These are phyloP conservation scores for Bisporella sp. DNA, from an alignment of 2,329 filamentous ascomycete species.

Conservation along the genomic window DNA sequence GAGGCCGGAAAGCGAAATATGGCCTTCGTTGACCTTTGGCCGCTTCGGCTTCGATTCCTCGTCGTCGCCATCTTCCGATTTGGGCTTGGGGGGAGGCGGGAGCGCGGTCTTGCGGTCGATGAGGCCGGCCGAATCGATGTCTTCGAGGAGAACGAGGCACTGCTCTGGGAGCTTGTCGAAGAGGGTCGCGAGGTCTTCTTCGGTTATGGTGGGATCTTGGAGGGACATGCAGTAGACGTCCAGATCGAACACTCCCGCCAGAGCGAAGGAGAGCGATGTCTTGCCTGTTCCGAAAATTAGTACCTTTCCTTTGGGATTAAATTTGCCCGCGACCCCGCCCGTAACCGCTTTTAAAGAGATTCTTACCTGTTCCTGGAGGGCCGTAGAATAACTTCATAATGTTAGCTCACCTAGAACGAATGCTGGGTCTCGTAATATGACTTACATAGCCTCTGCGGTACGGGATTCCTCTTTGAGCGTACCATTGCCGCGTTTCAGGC, in stretches of 20 bases:
- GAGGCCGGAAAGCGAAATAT: slow-evolving; percentile 64
- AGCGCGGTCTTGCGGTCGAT: too few relatives aligned
- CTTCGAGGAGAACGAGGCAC: slow-evolving; percentile 47
- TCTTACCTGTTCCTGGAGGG: slow-evolving; percentile 71
- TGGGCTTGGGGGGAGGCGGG: too few relatives aligned
- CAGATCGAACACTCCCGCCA: slow-evolving; percentile 59
- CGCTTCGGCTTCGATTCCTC: slow-evolving; percentile 20
- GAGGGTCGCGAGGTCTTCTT: slow-evolving; percentile 39
- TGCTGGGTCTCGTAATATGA: background rate
- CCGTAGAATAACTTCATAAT: slow-evolving; percentile 54
- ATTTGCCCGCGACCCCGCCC: too few relatives aligned
- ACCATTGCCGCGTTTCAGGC: slow-evolving; percentile 71
- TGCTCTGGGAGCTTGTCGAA: slow-evolving; percentile 42
- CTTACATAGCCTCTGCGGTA: slow-evolving; percentile 60
- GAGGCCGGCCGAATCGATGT: slow-evolving; percentile 39
- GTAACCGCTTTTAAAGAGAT: slow-evolving; percentile 51
- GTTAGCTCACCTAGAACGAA: background rate
- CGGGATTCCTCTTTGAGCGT: slow-evolving; percentile 65
- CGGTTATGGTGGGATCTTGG: slow-evolving; percentile 42
- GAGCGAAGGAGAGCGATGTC: slow-evolving; percentile 88
- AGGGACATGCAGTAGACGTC: slow-evolving; percentile 36
- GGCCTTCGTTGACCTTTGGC: slow-evolving; percentile 43
- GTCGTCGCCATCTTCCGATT: slow-evolving; percentile 21
- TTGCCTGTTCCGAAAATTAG: slow-evolving; percentile 48
- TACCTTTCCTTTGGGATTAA: too few relatives aligned